These are phyloP conservation scores for Aspergillus calidoustus DNA, from an alignment of 2,329 filamentous ascomycete genomes.

Conservation along the genomic window DNA sequence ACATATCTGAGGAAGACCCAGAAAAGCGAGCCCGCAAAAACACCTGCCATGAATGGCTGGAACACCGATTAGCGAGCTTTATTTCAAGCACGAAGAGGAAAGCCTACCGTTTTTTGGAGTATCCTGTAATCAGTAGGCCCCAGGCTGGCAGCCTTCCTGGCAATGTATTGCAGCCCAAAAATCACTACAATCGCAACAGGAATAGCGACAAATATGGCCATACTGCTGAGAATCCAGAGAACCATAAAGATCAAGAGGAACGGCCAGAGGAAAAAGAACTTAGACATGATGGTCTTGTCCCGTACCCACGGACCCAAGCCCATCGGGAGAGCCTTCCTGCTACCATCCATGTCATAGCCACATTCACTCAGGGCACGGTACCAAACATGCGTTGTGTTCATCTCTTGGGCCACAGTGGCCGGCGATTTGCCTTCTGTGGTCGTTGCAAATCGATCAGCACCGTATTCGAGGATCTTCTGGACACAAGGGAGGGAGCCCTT, in stretches of 20 bases:
- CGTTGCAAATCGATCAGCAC: constrained; percentile 88
- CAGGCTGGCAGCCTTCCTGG: constrained; percentile 77
- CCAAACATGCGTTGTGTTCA: constrained; percentile 85
- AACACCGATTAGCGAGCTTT: constrained; percentile 25
- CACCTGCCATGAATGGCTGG: constrained; percentile 88
- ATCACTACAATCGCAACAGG: constrained; percentile 69
- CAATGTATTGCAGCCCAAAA: constrained; percentile 73
- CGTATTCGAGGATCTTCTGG: constrained; percentile 93
- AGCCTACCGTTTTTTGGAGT: constrained; percentile 81
- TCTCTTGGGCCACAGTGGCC: constrained; percentile 80
- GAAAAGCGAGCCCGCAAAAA: constrained; percentile 87
- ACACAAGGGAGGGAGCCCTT: constrained; percentile 90
- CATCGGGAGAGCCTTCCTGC: constrained; percentile 70
- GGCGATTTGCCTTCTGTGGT: constrained; percentile 92
- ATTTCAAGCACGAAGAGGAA: background rate
- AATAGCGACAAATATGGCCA: constrained; percentile 76
- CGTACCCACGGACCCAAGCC: constrained; percentile 75
- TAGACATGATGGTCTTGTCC: constrained; percentile 75
- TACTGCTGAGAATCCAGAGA: constrained; percentile 72
- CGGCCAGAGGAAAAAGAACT: constrained; percentile 89
- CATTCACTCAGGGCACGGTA: constrained; percentile 80
- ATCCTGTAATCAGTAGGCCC: constrained; percentile 86
- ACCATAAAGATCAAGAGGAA: constrained; percentile 75
- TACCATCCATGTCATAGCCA: constrained; percentile 80
- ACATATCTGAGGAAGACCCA: constrained; percentile 79